A percentile compares a stretch with the other conserved stretches of the same genome.
Evolutionary conservation across 306 rosid species (phyloP).

Genomic region (Boehmeria nivea): DNA sequence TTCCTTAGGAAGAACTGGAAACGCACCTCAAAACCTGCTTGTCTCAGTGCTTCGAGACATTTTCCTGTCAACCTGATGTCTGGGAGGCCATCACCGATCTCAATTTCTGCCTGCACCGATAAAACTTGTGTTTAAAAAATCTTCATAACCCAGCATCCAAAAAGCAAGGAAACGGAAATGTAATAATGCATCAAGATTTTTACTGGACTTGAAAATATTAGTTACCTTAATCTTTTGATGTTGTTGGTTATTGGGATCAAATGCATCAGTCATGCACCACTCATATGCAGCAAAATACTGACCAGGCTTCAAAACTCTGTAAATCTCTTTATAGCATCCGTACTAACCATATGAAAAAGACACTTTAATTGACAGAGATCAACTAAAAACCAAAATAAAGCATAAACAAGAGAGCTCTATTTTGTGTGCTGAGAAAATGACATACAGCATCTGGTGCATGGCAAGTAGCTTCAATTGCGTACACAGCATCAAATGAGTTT

Average conservation of each 20-base stretch:
- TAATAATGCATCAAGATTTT: not conserved
- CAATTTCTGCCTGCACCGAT: conserved; percentile 67
- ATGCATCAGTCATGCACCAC: conserved; percentile 94
- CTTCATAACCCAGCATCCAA: not conserved
- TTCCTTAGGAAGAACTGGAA: conserved; percentile 5
- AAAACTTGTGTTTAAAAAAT: not conserved
- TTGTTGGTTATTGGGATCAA: conserved; percentile 64
- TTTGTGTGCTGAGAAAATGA: not conserved
- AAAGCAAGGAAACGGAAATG: not conserved
- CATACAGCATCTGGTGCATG: conserved; percentile 97
- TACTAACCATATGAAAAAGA: conserved; percentile 34
- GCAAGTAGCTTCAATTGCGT: conserved; percentile 99
- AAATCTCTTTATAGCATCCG: conserved; percentile 93
- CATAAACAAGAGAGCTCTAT: not conserved
- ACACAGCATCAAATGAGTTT: conserved; percentile 79
- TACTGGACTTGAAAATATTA: conserved; percentile 5
- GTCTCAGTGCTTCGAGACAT: conserved; percentile 84
- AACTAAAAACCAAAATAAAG: not conserved
- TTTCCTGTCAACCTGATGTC: conserved; percentile 78
- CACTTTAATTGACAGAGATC: conserved; percentile 21
- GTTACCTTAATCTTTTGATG: conserved; percentile 83
- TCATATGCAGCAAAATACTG: conserved; percentile 91
- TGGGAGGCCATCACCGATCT: conserved; percentile 96
- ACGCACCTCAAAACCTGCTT: conserved; percentile 96
- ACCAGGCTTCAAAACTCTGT: conserved; percentile 89